phyloP scores from a whole-genome alignment of 495 filamentous ascomycete genomes.

The Penicillium cataractarum region DNA sequence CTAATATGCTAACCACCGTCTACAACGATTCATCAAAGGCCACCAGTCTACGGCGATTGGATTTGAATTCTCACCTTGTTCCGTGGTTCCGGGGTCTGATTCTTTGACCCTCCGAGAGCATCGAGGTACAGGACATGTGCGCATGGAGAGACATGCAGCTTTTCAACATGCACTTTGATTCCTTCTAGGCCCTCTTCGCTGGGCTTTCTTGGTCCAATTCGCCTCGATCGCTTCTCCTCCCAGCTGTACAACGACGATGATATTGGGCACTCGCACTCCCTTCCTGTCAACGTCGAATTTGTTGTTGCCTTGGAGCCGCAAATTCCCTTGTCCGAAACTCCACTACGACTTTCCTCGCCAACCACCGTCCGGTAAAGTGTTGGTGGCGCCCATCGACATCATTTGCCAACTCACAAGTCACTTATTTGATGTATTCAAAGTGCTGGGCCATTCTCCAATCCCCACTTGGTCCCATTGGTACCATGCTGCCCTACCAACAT shows the following conservation, averaged over 20 bases:
- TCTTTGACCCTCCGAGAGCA: neutral
- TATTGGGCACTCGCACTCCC: neutral
- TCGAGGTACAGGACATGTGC: neutral
- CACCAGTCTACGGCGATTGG: neutral
- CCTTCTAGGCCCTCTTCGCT: neutral
- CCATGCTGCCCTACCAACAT: neutral
- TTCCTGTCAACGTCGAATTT: slow-evolving; percentile 1
- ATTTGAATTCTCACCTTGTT: slow-evolving; percentile 8
- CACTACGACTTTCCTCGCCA: slow-evolving; percentile 15
- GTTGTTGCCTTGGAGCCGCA: slow-evolving; percentile 35
- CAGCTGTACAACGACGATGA: neutral
- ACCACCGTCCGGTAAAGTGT: slow-evolving; percentile 3
- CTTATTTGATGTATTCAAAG: neutral
- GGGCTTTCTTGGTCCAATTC: neutral
- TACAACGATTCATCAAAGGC: neutral
- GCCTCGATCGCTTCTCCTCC: neutral
- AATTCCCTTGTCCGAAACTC: slow-evolving; percentile 14
- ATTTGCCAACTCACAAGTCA: slow-evolving; percentile 22
- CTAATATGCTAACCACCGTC: neutral
- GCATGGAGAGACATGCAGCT: neutral
- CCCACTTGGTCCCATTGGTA: neutral
- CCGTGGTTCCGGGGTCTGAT: slow-evolving; percentile 10
- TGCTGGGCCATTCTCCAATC: neutral
- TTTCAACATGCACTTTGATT: neutral
- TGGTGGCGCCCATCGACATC: slow-evolving; percentile 24